phyloP scores from a whole-genome alignment of 495 filamentous ascomycete genomes.

The Aspergillus mulundensis region DNA sequence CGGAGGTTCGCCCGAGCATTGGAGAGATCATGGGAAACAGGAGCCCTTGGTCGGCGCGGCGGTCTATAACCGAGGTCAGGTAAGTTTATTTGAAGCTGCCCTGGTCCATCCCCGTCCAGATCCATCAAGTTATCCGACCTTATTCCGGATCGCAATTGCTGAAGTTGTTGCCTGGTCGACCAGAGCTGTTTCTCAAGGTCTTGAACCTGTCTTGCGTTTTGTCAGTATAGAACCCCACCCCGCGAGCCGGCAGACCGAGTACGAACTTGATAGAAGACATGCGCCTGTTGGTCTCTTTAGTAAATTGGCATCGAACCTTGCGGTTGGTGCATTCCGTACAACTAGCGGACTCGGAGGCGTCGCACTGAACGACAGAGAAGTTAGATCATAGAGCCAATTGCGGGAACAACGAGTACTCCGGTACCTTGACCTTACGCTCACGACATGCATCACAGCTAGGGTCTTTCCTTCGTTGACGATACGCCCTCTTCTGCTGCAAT shows the following conservation, averaged over 20 bases:
- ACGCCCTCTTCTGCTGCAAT: slow-evolving; percentile 78
- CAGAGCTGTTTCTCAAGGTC: slow-evolving; percentile 91
- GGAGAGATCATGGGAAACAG: slow-evolving; percentile 62
- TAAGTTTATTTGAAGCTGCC: slow-evolving; percentile 59
- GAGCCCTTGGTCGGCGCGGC: slow-evolving; percentile 54
- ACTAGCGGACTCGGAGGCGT: slow-evolving; percentile 91
- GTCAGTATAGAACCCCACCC: slow-evolving; percentile 18
- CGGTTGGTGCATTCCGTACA: slow-evolving; percentile 95
- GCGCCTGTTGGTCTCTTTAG: slow-evolving; percentile 95
- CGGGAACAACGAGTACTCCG: slow-evolving; percentile 12
- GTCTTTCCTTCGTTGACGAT: slow-evolving; percentile 91
- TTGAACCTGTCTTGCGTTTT: slow-evolving; percentile 69
- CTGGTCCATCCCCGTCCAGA: slow-evolving; percentile 52
- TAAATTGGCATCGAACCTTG: slow-evolving; percentile 96
- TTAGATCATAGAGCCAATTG: slow-evolving; percentile 1
- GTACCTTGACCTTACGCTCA: slow-evolving; percentile 92
- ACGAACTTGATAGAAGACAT: slow-evolving; percentile 96
- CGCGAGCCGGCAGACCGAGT: slow-evolving; percentile 2
- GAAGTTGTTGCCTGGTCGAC: slow-evolving; percentile 67
- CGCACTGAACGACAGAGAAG: slow-evolving; percentile 54
- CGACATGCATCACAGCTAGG: slow-evolving; percentile 97
- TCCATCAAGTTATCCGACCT: slow-evolving; percentile 51
- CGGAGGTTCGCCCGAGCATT: slow-evolving; percentile 69
- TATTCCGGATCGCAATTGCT: slow-evolving; percentile 56
- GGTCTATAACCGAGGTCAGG: slow-evolving; percentile 67